phyloP scores from a whole-genome alignment of 371 early-diverging fungal species.

The Entomophthora muscae region DNA sequence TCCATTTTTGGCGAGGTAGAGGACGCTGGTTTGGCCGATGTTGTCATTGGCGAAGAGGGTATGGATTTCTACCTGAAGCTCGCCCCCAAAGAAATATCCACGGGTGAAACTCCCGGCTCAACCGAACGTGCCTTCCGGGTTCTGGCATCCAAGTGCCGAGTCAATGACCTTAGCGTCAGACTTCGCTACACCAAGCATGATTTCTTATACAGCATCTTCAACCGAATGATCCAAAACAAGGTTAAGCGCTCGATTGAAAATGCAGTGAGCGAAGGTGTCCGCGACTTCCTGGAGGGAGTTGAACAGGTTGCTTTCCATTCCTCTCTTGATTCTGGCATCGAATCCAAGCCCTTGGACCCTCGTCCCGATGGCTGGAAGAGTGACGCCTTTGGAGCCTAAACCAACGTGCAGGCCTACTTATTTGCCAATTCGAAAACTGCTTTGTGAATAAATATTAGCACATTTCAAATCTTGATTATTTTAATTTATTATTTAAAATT shows the following conservation, averaged over 20 bases:
- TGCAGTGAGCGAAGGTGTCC: constrained; percentile 11
- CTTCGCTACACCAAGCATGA: constrained; percentile 3
- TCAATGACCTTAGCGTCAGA: constrained; percentile 7
- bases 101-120: constrained; percentile 1
- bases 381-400: constrained; percentile 6
- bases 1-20: constrained; percentile 12
- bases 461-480: too few relatives aligned
- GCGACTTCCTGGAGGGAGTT: constrained; percentile 11
- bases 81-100: constrained; percentile 3
- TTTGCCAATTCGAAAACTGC: too few relatives aligned
- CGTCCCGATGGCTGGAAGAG: constrained; percentile 8
- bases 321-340: background rate
- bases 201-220: constrained; percentile 17
- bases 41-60: constrained; percentile 13
- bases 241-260: constrained; percentile 18
- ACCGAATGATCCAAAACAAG: constrained; percentile 15
- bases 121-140: constrained; percentile 2
- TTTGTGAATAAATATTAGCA: too few relatives aligned
- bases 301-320: constrained; percentile 2
- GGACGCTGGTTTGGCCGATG: constrained; percentile 9
- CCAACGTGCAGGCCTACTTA: too few relatives aligned
- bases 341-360: constrained; percentile 3
- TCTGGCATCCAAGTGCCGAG: background rate
- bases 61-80: constrained; percentile 13
- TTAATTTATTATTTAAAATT: too few relatives aligned